Percentiles rank a stretch among this genome's conserved stretches.
These are phyloP conservation scores for Carex kokanica DNA, from an alignment of 176 grass and related monocot genomes.

Conservation along the genomic window DNA sequence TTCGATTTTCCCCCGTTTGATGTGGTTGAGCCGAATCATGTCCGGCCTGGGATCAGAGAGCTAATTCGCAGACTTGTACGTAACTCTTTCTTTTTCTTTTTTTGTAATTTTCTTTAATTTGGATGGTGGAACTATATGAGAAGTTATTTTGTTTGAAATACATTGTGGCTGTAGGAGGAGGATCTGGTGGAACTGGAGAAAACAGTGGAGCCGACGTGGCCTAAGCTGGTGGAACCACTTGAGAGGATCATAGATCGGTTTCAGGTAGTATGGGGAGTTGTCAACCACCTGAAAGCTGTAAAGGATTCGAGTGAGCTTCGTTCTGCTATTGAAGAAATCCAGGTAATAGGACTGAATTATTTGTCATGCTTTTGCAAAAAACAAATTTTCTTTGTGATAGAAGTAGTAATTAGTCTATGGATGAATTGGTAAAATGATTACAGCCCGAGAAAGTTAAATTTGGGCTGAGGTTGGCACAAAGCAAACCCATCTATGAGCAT, in stretches of 20 bases:
- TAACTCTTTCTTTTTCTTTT: background rate
- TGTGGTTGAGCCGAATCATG: constrained; percentile 57
- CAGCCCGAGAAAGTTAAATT: constrained; percentile 98
- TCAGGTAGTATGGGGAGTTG: constrained; percentile 72
- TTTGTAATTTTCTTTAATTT: too few relatives aligned
- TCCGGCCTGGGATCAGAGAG: constrained; percentile 64
- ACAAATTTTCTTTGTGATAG: background rate
- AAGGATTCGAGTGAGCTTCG: constrained; percentile 82
- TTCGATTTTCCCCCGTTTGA: constrained; percentile 82
- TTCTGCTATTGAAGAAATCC: constrained; percentile 82
- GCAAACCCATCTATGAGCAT: constrained; percentile 88
- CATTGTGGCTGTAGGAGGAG: constrained; percentile 38
- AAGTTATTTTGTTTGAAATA: background rate
- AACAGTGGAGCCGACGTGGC: constrained; percentile 73
- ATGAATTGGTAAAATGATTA: constrained; percentile 22
- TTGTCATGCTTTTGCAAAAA: background rate
- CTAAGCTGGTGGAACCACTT: constrained; percentile 75
- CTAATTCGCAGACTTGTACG: constrained; percentile 63
- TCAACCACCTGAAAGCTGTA: constrained; percentile 88
- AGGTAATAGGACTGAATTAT: constrained; percentile 31
- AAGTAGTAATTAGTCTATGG: background rate
- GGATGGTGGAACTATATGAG: constrained; percentile 19
- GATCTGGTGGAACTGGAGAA: constrained; percentile 81
- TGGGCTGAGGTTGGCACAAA: constrained; percentile 73
- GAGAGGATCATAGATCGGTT: constrained; percentile 80